These are phyloP conservation scores for Blastobotrys malaysiensis DNA, from an alignment of 1,139 yeast species.

Conservation along the genomic window DNA sequence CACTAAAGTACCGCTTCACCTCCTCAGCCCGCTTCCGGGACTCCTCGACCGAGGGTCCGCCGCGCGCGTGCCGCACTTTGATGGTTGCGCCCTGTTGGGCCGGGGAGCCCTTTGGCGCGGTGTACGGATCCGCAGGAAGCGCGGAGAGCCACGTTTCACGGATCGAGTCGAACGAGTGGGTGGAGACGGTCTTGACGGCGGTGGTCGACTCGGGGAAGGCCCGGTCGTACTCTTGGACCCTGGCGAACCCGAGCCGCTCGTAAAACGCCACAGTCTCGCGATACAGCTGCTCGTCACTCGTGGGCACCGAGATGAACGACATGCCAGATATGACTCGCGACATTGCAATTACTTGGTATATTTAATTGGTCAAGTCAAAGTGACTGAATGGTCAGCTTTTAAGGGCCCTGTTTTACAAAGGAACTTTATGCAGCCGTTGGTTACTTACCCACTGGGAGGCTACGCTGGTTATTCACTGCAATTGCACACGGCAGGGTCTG, in stretches of 20 bases:
- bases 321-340: slow-evolving; percentile 25
- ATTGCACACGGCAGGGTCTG: not conserved
- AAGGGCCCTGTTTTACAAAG: not conserved
- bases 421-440: not conserved
- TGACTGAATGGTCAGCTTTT: too few species aligned
- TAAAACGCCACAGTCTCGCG: slow-evolving; percentile 48
- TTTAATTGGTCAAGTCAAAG: too few species aligned
- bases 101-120: slow-evolving; percentile 17
- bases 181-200: slow-evolving; percentile 24
- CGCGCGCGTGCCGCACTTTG: slow-evolving; percentile 29
- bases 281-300: slow-evolving; percentile 45
- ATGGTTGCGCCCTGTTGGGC: slow-evolving; percentile 27
- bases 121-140: slow-evolving; percentile 18
- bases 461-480: too few species aligned
- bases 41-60: slow-evolving; percentile 23
- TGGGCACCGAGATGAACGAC: slow-evolving; percentile 53
- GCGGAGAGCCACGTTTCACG: slow-evolving; percentile 29
- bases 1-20: slow-evolving; percentile 18
- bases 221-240: slow-evolving; percentile 40
- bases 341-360: not conserved
- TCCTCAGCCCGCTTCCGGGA: slow-evolving; percentile 9
- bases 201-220: slow-evolving; percentile 22
- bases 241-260: slow-evolving; percentile 50
- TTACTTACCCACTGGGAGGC: too few species aligned
- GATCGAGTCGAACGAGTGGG: slow-evolving; percentile 26